Conservation (phyloP, 2,329 filamentous ascomycete genomes). For the Elsinoe australis region DNA sequence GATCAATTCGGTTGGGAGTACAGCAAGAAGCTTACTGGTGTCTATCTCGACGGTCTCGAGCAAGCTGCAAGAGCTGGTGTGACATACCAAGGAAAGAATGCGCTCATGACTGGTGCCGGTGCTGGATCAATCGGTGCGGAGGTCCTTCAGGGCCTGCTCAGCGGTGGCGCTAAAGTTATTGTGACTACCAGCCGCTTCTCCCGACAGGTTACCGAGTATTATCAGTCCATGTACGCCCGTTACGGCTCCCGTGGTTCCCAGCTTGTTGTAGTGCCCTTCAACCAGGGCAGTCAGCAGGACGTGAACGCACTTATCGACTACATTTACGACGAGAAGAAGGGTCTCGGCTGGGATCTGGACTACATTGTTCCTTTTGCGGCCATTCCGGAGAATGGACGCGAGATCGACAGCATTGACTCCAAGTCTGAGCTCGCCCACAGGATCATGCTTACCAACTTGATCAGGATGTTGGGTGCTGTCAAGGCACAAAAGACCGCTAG, state of each 20-base stretch:
- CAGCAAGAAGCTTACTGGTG: constrained; percentile 93
- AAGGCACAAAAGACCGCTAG: constrained; percentile 83
- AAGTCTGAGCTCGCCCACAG: constrained; percentile 96
- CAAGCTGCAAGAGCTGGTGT: constrained; percentile 80
- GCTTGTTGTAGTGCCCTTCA: constrained; percentile 96
- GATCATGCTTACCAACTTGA: constrained; percentile 96
- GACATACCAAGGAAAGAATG: constrained; percentile 90
- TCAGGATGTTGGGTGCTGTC: constrained; percentile 82
- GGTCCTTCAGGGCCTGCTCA: constrained; percentile 90
- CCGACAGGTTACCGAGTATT: constrained; percentile 96
- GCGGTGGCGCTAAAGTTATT: constrained; percentile 90
- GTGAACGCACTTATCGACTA: constrained; percentile 90
- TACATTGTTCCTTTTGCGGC: constrained; percentile 94
- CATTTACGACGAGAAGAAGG: constrained; percentile 93
- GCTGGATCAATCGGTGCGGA: constrained; percentile 97
- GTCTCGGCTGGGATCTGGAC: constrained; percentile 96
- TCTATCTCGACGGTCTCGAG: constrained; percentile 88
- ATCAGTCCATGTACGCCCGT: constrained; percentile 95
- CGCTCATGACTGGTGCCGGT: constrained; percentile 95
- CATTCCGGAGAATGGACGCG: constrained; percentile 93
- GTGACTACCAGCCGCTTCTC: constrained; percentile 97
- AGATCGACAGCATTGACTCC: constrained; percentile 94
- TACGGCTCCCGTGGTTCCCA: constrained; percentile 91
- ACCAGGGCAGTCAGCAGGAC: constrained; percentile 97
- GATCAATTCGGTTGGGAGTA: constrained; percentile 95